Conservation (phyloP, 176 grass and related monocot species). For the Miscanthus lutarioriparius region DNA sequence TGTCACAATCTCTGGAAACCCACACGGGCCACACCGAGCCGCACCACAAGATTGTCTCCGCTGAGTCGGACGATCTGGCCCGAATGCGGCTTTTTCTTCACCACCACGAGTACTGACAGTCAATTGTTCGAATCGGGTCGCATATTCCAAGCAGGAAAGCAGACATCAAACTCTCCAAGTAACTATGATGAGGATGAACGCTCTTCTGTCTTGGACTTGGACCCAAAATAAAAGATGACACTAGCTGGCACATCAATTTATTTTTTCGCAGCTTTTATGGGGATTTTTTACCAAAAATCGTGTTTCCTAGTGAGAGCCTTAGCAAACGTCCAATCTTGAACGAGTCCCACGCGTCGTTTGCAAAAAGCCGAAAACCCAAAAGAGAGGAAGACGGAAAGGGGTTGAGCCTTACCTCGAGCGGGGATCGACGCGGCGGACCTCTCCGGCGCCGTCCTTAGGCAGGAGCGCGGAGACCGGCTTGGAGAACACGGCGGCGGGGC, state of each 20-base stretch:
- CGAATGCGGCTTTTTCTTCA: background rate
- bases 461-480: slow-evolving; percentile 57
- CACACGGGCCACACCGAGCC: too few species aligned
- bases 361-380: too few species aligned
- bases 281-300: background rate
- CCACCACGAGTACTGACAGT: background rate
- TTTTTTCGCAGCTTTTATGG: background rate
- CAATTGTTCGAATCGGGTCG: background rate
- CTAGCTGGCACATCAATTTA: background rate
- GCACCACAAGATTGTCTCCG: slow-evolving; percentile 14
- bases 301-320: background rate
- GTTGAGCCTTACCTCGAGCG: slow-evolving; percentile 41
- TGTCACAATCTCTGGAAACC: slow-evolving; percentile 18
- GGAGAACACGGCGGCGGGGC: slow-evolving; percentile 42
- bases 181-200: background rate
- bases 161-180: background rate
- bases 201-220: background rate
- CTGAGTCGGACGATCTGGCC: slow-evolving; percentile 46
- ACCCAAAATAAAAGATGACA: background rate
- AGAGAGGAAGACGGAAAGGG: background rate
- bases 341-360: background rate
- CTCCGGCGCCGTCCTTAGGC: slow-evolving; percentile 47
- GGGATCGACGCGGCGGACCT: slow-evolving; percentile 56
- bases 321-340: slow-evolving; percentile 29
- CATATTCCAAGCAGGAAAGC: slow-evolving; percentile 22